Base-by-base conservation (phyloP, 129 eudicot species). In the Arctium minus region DNA sequence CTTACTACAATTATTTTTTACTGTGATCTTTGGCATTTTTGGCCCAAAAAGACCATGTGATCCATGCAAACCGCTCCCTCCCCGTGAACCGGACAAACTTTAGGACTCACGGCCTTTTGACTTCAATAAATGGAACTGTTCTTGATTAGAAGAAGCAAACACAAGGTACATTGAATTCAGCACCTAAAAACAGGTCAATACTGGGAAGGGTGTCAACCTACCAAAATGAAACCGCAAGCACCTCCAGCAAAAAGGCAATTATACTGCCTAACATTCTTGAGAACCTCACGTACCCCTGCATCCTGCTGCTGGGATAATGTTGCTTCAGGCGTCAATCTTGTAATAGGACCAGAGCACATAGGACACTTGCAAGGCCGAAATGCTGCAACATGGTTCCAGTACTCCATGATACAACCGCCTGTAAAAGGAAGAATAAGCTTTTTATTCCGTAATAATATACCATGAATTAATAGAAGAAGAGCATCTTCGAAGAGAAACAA, bases 311-410 rank as follows among this genome's bases (percentile, higher is more conserved):
- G 79, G 76, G 48, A 77, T 48, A 89, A 73, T 67, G 92, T 86
- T 65, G 97, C 80, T 85, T 88, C 89, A 5, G 97, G 97, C 8
- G 78, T 89, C 89, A 92, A 80, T 36, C 77, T 88, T 32, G 92
- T 90, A 44, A 92, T 90, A 29, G 77, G 88, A 71, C 86, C 83
- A 6, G 87, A 85, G 84, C 97, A 92, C 97, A 92, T 88, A 22
- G 97, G 97, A 80, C 97, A 92, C 72, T 81, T 92, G 85, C 97
- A 92, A 31, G 97, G 94, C 73, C 65, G 88, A 82, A 90, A 73
- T 11, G 94, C 92, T 74, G 97, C 86, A 69, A 86, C 86, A 37
- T 88, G 87, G 83, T 89, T 92, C 97, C 97, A 92, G 53, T 90
- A 90, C 79, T 90, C 91, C 85, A 92, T 80, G 67, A 92, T 92